phyloP scores from a whole-genome alignment of 2,329 filamentous ascomycete genomes.

The Decorospora gaudefroyi region DNA sequence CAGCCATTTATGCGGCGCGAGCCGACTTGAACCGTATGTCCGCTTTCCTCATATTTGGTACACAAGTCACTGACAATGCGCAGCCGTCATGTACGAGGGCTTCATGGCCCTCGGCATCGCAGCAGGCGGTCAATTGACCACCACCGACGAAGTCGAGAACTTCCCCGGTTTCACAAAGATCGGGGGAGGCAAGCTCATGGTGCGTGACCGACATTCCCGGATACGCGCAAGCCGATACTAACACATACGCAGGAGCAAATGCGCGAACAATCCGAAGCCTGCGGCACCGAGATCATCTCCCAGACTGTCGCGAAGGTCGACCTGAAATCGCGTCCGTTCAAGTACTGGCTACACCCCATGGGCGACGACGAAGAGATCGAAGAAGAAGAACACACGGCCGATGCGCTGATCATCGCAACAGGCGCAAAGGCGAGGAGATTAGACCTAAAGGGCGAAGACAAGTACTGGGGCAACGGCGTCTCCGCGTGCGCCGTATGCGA shows the following conservation, averaged over 20 bases:
- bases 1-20: constrained; percentile 92
- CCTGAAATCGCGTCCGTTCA: constrained; percentile 81
- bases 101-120: constrained; percentile 98
- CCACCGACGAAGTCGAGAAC: constrained; percentile 98
- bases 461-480: constrained; percentile 97
- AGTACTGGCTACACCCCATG: constrained; percentile 72
- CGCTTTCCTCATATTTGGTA: too few relatives aligned
- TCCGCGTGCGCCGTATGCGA: constrained; percentile 97
- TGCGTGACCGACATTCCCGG: constrained; percentile 46
- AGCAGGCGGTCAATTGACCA: constrained; percentile 94
- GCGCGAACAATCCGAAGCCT: constrained; percentile 86
- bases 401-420: constrained; percentile 91
- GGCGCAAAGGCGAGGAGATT: constrained; percentile 89
- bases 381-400: constrained; percentile 77
- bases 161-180: constrained; percentile 94
- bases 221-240: constrained; percentile 7
- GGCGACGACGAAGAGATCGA: constrained; percentile 79
- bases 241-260: constrained; percentile 71
- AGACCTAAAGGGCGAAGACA: constrained; percentile 82
- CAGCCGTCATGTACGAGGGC: constrained; percentile 91
- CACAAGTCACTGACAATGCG: constrained; percentile 26
- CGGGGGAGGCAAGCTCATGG: constrained; percentile 86
- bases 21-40: constrained; percentile 82
- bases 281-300: constrained; percentile 89
- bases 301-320: constrained; percentile 92